phyloP scores from a whole-genome alignment of 2,329 filamentous ascomycete species.

The Emergomyces orientalis region DNA sequence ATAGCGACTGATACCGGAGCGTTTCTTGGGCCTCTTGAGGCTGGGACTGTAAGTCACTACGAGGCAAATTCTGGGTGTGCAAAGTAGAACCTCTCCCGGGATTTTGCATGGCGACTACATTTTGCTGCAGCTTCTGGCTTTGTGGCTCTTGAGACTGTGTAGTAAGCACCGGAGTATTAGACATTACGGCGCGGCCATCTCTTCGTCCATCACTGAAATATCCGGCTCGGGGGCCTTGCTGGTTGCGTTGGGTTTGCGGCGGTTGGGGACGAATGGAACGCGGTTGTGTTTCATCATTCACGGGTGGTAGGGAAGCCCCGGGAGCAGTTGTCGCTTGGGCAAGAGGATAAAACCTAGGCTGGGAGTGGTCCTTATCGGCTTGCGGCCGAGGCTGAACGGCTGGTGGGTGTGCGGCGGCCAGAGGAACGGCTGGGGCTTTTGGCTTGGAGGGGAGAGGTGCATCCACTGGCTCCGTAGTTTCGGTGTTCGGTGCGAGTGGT shows the following conservation, averaged over 20 bases:
- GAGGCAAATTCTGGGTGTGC: conserved; percentile 7
- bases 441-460: conserved; percentile 25
- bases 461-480: conserved; percentile 27
- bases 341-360: conserved; percentile 30
- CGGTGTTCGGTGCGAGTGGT: conserved; percentile 36
- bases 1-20: conserved; percentile 9
- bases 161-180: conserved; percentile 7
- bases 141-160: conserved; percentile 9
- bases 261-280: conserved; percentile 27
- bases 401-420: conserved; percentile 25
- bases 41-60: neutral
- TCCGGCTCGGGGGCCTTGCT: conserved; percentile 35
- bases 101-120: neutral
- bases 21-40: conserved; percentile 10
- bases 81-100: neutral
- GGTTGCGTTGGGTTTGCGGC: conserved; percentile 24
- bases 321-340: conserved; percentile 30
- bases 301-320: conserved; percentile 20
- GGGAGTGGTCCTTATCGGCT: conserved; percentile 29
- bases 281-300: conserved; percentile 27
- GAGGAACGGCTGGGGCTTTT: conserved; percentile 21
- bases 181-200: conserved; percentile 20
- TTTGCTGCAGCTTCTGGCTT: conserved; percentile 9
- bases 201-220: conserved; percentile 37
- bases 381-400: conserved; percentile 25